Evolutionary conservation across 768 basidiomycete genomes (phyloP).

Genomic region (Hygrophoropsis aurantiaca): DNA sequence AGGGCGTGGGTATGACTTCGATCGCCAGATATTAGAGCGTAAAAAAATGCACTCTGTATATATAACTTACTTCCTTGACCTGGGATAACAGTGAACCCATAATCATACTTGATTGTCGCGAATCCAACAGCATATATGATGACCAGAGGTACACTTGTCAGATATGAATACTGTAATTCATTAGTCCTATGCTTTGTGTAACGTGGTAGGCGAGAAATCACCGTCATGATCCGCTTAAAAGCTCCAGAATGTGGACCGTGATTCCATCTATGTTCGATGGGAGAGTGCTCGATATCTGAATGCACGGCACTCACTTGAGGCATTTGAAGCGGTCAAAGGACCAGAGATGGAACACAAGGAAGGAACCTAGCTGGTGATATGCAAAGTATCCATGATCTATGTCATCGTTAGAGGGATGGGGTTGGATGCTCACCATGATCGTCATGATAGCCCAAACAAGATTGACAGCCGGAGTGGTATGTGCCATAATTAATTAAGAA

Average conservation of each 20-base stretch:
- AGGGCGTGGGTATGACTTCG: slow-evolving; percentile 67
- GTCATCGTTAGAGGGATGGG: background rate
- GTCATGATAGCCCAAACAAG: slow-evolving; percentile 65
- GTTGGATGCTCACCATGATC: slow-evolving; percentile 40
- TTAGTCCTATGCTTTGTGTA: background rate
- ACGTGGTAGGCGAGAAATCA: slow-evolving; percentile 29
- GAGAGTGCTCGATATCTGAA: too few species aligned
- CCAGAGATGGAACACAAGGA: slow-evolving; percentile 75
- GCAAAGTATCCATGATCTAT: slow-evolving; percentile 1
- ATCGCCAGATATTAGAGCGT: background rate
- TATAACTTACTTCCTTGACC: slow-evolving; percentile 47
- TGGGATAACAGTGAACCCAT: slow-evolving; percentile 56
- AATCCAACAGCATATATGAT: slow-evolving; percentile 61
- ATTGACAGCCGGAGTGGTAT: slow-evolving; percentile 57
- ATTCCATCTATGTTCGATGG: slow-evolving; percentile 54
- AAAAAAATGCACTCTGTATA: background rate
- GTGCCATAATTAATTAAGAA: slow-evolving; percentile 48
- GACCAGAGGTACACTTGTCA: slow-evolving; percentile 61
- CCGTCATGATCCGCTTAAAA: slow-evolving; percentile 86
- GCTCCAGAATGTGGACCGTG: slow-evolving; percentile 65
- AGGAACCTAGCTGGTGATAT: slow-evolving; percentile 49
- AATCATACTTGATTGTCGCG: slow-evolving; percentile 67
- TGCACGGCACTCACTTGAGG: slow-evolving; percentile 55
- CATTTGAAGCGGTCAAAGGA: slow-evolving; percentile 80
- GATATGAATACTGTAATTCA: slow-evolving; percentile 62